Percentiles rank a stretch among this genome's conserved stretches.
phyloP scores from a whole-genome alignment of 73 alveolate genomes.

The Uronychia binucleata region DNA sequence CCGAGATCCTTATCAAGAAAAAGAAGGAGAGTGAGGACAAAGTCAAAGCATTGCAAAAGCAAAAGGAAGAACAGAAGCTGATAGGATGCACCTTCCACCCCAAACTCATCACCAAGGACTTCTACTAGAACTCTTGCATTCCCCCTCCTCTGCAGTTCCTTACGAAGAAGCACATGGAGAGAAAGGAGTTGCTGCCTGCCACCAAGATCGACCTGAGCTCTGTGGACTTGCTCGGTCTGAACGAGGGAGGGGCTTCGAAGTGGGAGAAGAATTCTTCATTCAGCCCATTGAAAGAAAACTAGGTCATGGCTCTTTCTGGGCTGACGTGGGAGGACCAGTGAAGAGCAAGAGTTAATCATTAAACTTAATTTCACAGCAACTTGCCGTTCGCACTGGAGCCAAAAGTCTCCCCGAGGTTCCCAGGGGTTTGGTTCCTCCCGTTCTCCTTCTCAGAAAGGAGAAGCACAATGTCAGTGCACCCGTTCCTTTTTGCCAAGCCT shows the following conservation, averaged over 20 bases:
- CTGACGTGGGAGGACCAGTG: too few species aligned
- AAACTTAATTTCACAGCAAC: neutral
- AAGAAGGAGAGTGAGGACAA: slow-evolving; percentile 33
- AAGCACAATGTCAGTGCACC: slow-evolving; percentile 32
- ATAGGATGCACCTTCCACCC: slow-evolving; percentile 71
- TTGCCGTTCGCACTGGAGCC: neutral
- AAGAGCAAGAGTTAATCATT: neutral
- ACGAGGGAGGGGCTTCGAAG: too few species aligned
- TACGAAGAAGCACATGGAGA: too few species aligned
- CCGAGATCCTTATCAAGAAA: slow-evolving; percentile 18
- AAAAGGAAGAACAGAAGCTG: slow-evolving; percentile 40
- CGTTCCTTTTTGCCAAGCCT: slow-evolving; percentile 38
- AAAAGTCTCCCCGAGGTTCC: neutral
- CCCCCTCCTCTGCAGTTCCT: too few species aligned
- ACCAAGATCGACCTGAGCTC: neutral
- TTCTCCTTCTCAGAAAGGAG: slow-evolving; percentile 1
- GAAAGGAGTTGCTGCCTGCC: too few species aligned
- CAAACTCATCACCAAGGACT: neutral
- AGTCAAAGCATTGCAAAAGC: slow-evolving; percentile 12
- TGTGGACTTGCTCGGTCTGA: neutral
- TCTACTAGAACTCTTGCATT: too few species aligned
- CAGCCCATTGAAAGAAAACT: too few species aligned
- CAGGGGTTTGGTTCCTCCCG: neutral
- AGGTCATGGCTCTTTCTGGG: too few species aligned
- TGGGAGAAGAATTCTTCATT: too few species aligned